These are phyloP conservation scores for Fusarium tanahbumbuense DNA, from an alignment of 2,329 filamentous ascomycete species.

Conservation along the genomic window DNA sequence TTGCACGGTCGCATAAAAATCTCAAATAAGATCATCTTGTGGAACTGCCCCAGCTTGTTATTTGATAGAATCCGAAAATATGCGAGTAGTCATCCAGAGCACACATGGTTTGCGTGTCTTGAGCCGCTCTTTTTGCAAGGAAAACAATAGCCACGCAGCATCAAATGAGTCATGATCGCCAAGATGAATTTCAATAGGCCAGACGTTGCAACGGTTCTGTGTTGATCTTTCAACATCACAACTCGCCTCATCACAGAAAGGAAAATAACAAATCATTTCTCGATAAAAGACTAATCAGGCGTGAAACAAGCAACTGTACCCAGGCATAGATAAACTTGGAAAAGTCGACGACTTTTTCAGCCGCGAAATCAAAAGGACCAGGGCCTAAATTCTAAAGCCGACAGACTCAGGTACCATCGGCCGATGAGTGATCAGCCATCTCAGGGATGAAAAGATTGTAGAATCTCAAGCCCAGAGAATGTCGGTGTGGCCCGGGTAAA, in stretches of 20 bases:
- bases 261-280: background rate
- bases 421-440: slow-evolving; percentile 33
- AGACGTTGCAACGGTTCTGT: slow-evolving; percentile 5
- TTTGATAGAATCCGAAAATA: slow-evolving; percentile 37
- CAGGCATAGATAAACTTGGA: slow-evolving; percentile 8
- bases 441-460: slow-evolving; percentile 27
- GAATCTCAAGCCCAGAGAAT: slow-evolving; percentile 29
- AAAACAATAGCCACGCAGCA: slow-evolving; percentile 6
- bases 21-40: slow-evolving; percentile 40
- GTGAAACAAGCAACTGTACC: slow-evolving; percentile 13
- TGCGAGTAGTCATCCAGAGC: slow-evolving; percentile 4
- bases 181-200: slow-evolving; percentile 6
- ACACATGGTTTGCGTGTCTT: background rate
- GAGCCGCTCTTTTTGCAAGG: background rate
- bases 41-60: slow-evolving; percentile 36
- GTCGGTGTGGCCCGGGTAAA: slow-evolving; percentile 32
- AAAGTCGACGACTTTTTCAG: slow-evolving; percentile 19
- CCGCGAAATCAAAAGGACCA: slow-evolving; percentile 34
- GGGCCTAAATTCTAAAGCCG: slow-evolving; percentile 33
- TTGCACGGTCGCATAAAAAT: slow-evolving; percentile 35
- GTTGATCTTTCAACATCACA: background rate
- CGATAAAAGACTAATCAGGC: slow-evolving; percentile 11
- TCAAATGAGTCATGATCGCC: slow-evolving; percentile 8
- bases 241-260: slow-evolving; percentile 12
- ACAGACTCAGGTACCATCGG: slow-evolving; percentile 34